These are phyloP conservation scores for Penicillium sp. DNA, from an alignment of 2,329 filamentous ascomycete genomes.

Conservation along the genomic window DNA sequence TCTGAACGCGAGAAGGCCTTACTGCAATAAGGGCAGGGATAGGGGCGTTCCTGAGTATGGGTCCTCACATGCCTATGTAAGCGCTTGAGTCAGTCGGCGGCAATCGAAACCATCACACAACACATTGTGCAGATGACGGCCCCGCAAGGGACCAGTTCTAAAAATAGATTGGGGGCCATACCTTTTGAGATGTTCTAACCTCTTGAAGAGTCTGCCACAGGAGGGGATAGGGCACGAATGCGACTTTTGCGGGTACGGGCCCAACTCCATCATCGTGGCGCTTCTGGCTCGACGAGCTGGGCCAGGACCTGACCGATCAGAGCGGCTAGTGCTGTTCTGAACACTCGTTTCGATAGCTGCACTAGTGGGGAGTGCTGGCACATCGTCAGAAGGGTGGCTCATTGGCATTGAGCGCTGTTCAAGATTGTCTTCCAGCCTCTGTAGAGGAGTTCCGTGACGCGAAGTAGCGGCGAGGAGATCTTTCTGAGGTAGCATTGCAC, in stretches of 20 bases:
- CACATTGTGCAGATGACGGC: conserved; percentile 26
- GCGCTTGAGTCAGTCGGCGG: conserved; percentile 49
- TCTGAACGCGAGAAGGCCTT: conserved; percentile 98
- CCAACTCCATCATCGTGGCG: conserved; percentile 92
- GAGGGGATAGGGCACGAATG: conserved; percentile 99
- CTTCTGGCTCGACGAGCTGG: conserved; percentile 86
- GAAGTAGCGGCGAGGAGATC: conserved; percentile 74
- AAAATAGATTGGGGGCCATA: conserved; percentile 51
- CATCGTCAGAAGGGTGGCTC: conserved; percentile 63
- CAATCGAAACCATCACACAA: conserved; percentile 44
- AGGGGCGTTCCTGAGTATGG: conserved; percentile 98
- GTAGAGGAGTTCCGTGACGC: conserved; percentile 82
- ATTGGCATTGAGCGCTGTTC: conserved; percentile 64
- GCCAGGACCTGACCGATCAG: conserved; percentile 53
- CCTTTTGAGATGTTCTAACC: conserved; percentile 98
- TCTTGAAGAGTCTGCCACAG: conserved; percentile 95
- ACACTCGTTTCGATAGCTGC: conserved; percentile 54
- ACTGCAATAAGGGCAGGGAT: conserved; percentile 95
- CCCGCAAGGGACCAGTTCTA: conserved; percentile 21
- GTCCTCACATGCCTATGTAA: conserved; percentile 97
- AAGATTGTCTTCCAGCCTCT: conserved; percentile 76
- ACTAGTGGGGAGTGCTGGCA: conserved; percentile 57
- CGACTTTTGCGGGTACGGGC: conserved; percentile 94
- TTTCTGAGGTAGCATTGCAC: conserved; percentile 67
- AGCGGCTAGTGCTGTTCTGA: conserved; percentile 56